Evolutionary conservation across 2,329 filamentous ascomycete species (phyloP), one percentile per base, ranked within the genome.

Genomic region (Cryphonectria parasitica): DNA sequence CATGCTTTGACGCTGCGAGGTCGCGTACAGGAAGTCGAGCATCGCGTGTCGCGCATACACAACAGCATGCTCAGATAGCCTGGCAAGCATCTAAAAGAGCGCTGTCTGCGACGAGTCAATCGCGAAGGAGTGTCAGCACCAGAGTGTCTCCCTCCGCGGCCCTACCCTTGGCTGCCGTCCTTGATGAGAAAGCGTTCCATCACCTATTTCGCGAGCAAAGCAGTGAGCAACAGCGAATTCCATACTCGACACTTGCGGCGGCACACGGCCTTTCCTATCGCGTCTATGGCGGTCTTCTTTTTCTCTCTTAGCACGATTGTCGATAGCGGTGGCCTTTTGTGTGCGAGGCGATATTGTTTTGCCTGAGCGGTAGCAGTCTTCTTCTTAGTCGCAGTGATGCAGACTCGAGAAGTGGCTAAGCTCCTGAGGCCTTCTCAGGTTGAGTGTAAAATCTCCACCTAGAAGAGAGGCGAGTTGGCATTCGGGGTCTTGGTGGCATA

Each of bases 21-120:
- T 45, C 68, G 69, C 54, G 52, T 61, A n/a, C 25, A 45, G 66
- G 84, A 86, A 88, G 89, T 91, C 77, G 89, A 91, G 88, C 82
- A 78, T 80, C 83, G 86, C 83, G 80, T 79, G 79, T 86, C 85
- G 81, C 82, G 84, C 83, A 79, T 11, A 76, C 79, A 80, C 78
- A 77, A 69, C 71, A 66, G 79, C 79, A 76, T 77, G 78, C 79
- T 77, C 75, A 75, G 80, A 80, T 80, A 79, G 85, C 85, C 85
- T 88, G 85, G 84, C 85, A 87, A 88, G 86, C 86, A 82, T 78
- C 77, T 70, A 66, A 73, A 66, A 74, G 75, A 77, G 77, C 71
- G 64, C 71, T 74, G 67, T 70, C 68, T 66, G 68, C 71, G 71
- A 66, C 64, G 62, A 65, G 22, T 52, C 66, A 65, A 49, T 70